A percentile compares a stretch with the other conserved stretches of the same genome.
Evolutionary conservation across 1,284 basidiomycete species (phyloP).

Genomic region (Leccinum fallax): DNA sequence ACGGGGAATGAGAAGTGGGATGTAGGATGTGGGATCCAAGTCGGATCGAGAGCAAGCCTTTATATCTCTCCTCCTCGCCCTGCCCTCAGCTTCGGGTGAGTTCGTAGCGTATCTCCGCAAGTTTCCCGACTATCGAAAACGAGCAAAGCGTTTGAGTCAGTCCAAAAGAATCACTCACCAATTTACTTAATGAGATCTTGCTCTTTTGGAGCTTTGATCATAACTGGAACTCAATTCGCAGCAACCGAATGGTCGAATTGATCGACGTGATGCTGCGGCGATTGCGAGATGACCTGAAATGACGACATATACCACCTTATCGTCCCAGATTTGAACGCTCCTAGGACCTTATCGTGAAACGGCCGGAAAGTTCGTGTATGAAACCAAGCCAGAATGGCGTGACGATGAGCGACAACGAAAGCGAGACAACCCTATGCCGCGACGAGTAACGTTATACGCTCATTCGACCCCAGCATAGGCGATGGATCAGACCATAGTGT

Average conservation of each 20-base stretch:
- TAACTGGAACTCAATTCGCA: conserved; percentile 5
- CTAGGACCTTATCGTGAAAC: conserved; percentile 25
- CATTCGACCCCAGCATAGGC: conserved; percentile 1
- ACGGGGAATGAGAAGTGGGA: conserved; percentile 1
- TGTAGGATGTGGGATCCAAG: background rate
- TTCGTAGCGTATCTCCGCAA: conserved; percentile 19
- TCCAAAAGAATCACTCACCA: background rate
- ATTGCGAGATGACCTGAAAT: conserved; percentile 5
- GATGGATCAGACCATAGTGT: conserved; percentile 6
- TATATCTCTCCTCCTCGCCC: conserved; percentile 25
- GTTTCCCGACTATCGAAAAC: conserved; percentile 13
- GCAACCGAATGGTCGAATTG: conserved; percentile 1
- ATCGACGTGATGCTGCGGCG: conserved; percentile 23
- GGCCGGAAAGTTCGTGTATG: background rate
- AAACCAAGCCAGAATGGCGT: background rate
- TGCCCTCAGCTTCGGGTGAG: conserved; percentile 33
- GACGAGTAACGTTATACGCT: conserved; percentile 4
- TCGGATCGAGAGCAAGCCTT: conserved; percentile 15
- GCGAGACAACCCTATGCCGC: conserved; percentile 5
- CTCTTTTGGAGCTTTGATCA: conserved; percentile 12
- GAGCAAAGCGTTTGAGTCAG: background rate
- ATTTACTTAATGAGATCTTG: conserved; percentile 5
- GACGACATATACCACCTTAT: conserved; percentile 21
- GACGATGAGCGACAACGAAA: background rate
- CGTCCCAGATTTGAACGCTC: conserved; percentile 19